These are phyloP conservation scores for Suzukiozyma palmioleophila DNA, from an alignment of 1,139 yeast species.

Conservation along the genomic window DNA sequence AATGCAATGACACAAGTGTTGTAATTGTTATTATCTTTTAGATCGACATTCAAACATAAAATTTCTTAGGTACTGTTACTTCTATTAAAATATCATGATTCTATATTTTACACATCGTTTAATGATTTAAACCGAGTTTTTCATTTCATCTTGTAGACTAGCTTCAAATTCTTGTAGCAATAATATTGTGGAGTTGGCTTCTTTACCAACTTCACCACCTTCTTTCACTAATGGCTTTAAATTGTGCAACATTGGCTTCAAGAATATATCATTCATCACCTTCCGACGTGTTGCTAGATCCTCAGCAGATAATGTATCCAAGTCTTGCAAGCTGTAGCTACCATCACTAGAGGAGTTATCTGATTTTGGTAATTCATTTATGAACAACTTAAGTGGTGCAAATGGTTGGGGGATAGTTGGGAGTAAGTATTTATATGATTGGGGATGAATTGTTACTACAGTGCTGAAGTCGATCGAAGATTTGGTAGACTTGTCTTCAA, in stretches of 20 bases:
- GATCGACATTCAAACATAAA: no score
- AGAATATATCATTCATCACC: constrained; percentile 51
- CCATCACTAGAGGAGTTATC: constrained; percentile 19
- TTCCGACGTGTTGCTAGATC: constrained; percentile 62
- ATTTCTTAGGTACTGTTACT: no score
- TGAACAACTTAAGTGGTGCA: constrained; percentile 52
- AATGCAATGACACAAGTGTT: no score
- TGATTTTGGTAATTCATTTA: constrained; percentile 22
- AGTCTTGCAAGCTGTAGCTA: constrained; percentile 23
- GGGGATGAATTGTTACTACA: constrained; percentile 33
- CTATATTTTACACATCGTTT: no score
- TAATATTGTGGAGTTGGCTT: constrained; percentile 40
- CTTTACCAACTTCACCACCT: constrained; percentile 71
- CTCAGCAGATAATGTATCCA: constrained; percentile 39
- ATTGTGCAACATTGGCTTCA: constrained; percentile 46
- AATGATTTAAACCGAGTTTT: not conserved
- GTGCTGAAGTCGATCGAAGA: constrained; percentile 6
- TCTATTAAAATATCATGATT: no score
- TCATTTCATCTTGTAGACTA: not conserved
- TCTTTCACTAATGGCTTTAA: constrained; percentile 54
- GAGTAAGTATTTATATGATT: constrained; percentile 46
- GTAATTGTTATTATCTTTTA: no score
- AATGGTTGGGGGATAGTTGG: constrained; percentile 57
- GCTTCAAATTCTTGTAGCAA: constrained; percentile 7
- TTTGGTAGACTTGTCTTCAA: constrained; percentile 10